Percentiles rank a stretch among this genome's conserved stretches.
phyloP scores from a whole-genome alignment of 192 early-diverging fungal genomes.

The Phycomyces nitens region DNA sequence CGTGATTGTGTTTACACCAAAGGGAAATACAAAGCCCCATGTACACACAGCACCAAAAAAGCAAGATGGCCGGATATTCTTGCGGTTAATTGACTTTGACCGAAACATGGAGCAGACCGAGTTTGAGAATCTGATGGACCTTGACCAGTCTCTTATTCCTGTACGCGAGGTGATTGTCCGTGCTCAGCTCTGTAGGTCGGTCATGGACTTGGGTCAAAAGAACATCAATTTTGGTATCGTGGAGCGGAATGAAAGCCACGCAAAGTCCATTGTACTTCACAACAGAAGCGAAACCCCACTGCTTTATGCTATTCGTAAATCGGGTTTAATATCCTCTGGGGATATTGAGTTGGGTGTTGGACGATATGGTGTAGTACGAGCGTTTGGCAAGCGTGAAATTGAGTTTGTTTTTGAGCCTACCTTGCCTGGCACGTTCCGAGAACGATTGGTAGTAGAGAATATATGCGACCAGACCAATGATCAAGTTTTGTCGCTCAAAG shows the following conservation, averaged over 20 bases:
- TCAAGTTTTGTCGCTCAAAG: slow-evolving; percentile 82
- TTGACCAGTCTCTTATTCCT: slow-evolving; percentile 62
- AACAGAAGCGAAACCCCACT: slow-evolving; percentile 88
- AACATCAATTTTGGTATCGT: slow-evolving; percentile 95
- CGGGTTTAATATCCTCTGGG: slow-evolving; percentile 90
- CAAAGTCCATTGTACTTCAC: slow-evolving; percentile 84
- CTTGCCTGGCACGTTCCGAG: slow-evolving; percentile 81
- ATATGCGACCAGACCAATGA: slow-evolving; percentile 80
- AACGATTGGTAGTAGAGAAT: slow-evolving; percentile 85
- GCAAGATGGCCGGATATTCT: slow-evolving; percentile 78
- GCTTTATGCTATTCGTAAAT: slow-evolving; percentile 90
- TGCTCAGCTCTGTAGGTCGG: slow-evolving; percentile 74
- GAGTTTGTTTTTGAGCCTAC: slow-evolving; percentile 92
- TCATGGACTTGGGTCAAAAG: slow-evolving; percentile 93
- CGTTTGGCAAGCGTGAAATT: slow-evolving; percentile 87
- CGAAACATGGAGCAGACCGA: slow-evolving; percentile 75
- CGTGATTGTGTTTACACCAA: slow-evolving; percentile 72
- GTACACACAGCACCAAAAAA: slow-evolving; percentile 75
- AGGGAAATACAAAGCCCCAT: slow-evolving; percentile 48
- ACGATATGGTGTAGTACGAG: slow-evolving; percentile 83
- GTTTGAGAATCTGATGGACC: slow-evolving; percentile 67
- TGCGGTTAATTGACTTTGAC: slow-evolving; percentile 86
- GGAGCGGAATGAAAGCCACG: slow-evolving; percentile 80
- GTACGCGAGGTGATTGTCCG: slow-evolving; percentile 89
- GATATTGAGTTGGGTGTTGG: slow-evolving; percentile 80